A percentile compares a stretch with the other conserved stretches of the same genome.
These are phyloP conservation scores for Dacryopinax spathularia DNA, from an alignment of 768 basidiomycete genomes.

Conservation along the genomic window DNA sequence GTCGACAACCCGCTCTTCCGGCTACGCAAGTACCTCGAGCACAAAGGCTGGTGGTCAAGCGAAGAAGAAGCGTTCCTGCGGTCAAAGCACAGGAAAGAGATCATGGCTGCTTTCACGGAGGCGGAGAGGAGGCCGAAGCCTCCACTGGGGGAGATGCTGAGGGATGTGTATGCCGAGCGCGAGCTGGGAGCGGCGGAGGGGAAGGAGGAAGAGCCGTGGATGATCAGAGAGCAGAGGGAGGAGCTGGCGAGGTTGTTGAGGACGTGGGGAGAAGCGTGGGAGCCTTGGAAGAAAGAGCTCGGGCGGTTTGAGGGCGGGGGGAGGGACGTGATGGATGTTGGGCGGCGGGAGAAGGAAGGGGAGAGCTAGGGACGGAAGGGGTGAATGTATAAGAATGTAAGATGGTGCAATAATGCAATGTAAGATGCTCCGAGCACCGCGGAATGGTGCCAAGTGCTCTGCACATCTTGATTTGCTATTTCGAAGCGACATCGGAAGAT, in stretches of 20 bases:
- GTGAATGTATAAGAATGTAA: too few species aligned
- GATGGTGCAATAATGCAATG: too few species aligned
- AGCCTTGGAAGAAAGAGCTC: conserved; percentile 71
- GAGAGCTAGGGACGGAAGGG: too few species aligned
- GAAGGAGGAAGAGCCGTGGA: conserved; percentile 42
- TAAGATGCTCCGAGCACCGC: too few species aligned
- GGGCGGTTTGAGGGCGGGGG: conserved; percentile 48
- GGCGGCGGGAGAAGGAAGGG: background rate
- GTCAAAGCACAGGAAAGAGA: conserved; percentile 50
- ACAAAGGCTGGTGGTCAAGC: conserved; percentile 70
- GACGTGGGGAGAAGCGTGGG: conserved; percentile 80
- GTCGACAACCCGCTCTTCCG: conserved; percentile 80
- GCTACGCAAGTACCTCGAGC: conserved; percentile 74
- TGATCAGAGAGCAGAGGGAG: conserved; percentile 53
- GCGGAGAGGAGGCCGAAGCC: conserved; percentile 57
- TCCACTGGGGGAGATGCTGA: conserved; percentile 68
- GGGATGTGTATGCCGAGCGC: conserved; percentile 79
- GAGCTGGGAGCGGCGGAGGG: conserved; percentile 74
- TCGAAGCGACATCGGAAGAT: too few species aligned
- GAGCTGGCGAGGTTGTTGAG: conserved; percentile 58
- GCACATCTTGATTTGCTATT: too few species aligned
- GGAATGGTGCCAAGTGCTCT: too few species aligned
- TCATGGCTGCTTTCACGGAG: conserved; percentile 62
- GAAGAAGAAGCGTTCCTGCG: conserved; percentile 61
- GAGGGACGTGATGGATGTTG: background rate